phyloP scores from a whole-genome alignment of 2,329 filamentous ascomycete species.

The Ascochyta rabiei region DNA sequence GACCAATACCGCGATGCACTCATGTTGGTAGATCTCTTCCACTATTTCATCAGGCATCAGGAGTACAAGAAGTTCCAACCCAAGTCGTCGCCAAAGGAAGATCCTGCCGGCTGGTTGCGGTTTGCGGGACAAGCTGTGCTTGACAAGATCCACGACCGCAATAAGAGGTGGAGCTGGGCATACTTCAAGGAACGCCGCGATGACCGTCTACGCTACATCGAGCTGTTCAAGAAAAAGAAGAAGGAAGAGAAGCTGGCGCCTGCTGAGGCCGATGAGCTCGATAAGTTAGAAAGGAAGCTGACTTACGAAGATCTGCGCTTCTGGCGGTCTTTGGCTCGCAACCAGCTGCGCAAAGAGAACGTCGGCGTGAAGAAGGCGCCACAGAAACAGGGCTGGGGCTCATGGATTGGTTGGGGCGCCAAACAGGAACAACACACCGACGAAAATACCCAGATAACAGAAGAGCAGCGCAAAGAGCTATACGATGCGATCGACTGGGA shows the following conservation, averaged over 20 bases:
- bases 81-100: constrained; percentile 82
- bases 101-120: constrained; percentile 87
- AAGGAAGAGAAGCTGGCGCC: constrained; percentile 70
- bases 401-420: constrained; percentile 81
- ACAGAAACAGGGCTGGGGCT: constrained; percentile 83
- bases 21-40: constrained; percentile 98
- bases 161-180: constrained; percentile 92
- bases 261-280: constrained; percentile 74
- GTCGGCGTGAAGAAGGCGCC: constrained; percentile 79
- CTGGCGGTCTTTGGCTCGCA: constrained; percentile 92
- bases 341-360: constrained; percentile 94
- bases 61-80: constrained; percentile 95
- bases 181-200: constrained; percentile 94
- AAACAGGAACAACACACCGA: constrained; percentile 68
- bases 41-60: constrained; percentile 97
- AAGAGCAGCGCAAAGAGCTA: constrained; percentile 93
- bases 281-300: constrained; percentile 82
- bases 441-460: constrained; percentile 86
- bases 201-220: constrained; percentile 85
- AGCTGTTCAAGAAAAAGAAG: constrained; percentile 91
- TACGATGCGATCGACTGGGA: constrained; percentile 99
- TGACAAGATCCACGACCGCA: constrained; percentile 92
- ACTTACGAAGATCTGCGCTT: constrained; percentile 95
- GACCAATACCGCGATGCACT: constrained; percentile 95
- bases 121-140: constrained; percentile 91